Percentiles rank a stretch among this genome's conserved stretches.
These are phyloP conservation scores for Cyclotella kingstonii DNA, from an alignment of 108 stramenopile genomes.

Conservation along the genomic window DNA sequence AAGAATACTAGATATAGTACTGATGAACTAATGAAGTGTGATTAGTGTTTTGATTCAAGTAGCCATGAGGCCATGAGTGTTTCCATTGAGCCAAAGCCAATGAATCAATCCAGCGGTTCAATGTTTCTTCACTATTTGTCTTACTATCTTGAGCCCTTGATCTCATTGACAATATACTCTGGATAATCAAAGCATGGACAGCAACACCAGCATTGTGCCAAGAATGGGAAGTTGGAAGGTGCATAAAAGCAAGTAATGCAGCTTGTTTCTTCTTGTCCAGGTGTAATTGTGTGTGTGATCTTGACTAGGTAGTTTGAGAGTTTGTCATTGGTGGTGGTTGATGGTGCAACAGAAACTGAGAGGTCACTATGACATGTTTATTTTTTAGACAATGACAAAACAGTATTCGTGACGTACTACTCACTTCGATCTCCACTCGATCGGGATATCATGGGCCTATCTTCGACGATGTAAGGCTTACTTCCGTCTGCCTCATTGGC, in stretches of 20 bases:
- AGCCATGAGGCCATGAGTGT: too few relatives aligned
- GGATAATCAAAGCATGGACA: conserved; percentile 56
- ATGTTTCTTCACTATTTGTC: background rate
- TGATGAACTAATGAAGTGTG: too few relatives aligned
- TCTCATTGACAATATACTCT: conserved; percentile 52
- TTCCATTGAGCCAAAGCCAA: too few relatives aligned
- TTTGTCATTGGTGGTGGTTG: conserved; percentile 3
- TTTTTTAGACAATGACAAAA: background rate
- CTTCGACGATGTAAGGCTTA: conserved; percentile 55
- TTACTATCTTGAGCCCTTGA: conserved; percentile 47
- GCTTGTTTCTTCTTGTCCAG: conserved; percentile 49
- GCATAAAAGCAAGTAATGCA: conserved; percentile 55
- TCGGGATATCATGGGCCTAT: conserved; percentile 52
- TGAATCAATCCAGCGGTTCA: background rate
- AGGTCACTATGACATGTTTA: background rate
- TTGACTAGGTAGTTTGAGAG: conserved; percentile 17
- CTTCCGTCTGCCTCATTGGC: conserved; percentile 19
- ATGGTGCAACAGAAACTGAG: background rate
- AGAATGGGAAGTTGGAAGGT: conserved; percentile 39
- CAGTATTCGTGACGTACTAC: background rate
- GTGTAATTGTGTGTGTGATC: conserved; percentile 45
- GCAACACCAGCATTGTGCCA: too few relatives aligned
- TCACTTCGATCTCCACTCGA: conserved; percentile 45
- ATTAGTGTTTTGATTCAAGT: too few relatives aligned
- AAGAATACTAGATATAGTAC: too few relatives aligned